Conservation (phyloP, 768 basidiomycete species). For the Mycena capillaripes region DNA sequence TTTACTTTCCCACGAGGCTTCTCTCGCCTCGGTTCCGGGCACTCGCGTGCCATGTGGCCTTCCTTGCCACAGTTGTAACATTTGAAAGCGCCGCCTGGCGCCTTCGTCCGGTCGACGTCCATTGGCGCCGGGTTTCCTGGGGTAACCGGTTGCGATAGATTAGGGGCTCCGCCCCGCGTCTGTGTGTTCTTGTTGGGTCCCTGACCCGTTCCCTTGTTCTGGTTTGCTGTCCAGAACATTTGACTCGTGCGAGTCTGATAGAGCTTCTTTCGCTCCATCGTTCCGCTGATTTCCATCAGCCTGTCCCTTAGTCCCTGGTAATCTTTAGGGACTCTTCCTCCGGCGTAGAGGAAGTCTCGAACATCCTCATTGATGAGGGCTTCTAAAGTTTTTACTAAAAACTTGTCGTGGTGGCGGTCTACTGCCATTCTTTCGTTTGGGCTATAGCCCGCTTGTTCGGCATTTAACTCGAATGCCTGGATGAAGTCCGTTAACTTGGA, state of each 20-base stretch:
- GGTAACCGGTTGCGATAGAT: no score
- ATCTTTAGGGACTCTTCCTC: not conserved
- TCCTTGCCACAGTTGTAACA: no score
- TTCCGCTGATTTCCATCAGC: not conserved
- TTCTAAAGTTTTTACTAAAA: not conserved
- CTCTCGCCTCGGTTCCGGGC: no score
- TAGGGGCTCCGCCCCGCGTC: no score
- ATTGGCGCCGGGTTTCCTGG: no score
- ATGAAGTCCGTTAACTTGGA: not conserved
- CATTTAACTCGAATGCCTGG: conserved; percentile 14
- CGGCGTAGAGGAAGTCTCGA: conserved; percentile 1
- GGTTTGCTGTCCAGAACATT: no score
- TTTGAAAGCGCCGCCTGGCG: no score
- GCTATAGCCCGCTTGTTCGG: conserved; percentile 17
- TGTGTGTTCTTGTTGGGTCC: no score
- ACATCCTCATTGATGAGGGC: not conserved
- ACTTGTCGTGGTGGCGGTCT: not conserved
- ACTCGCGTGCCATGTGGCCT: no score
- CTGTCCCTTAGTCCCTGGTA: not conserved
- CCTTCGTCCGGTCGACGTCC: no score
- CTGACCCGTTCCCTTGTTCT: no score
- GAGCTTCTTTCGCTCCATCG: conserved; percentile 7
- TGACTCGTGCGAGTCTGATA: not conserved
- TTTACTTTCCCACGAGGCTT: not conserved
- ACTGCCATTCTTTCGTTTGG: not conserved